phyloP scores from a whole-genome alignment of 2,329 filamentous ascomycete species.

The Penicillium sp. region DNA sequence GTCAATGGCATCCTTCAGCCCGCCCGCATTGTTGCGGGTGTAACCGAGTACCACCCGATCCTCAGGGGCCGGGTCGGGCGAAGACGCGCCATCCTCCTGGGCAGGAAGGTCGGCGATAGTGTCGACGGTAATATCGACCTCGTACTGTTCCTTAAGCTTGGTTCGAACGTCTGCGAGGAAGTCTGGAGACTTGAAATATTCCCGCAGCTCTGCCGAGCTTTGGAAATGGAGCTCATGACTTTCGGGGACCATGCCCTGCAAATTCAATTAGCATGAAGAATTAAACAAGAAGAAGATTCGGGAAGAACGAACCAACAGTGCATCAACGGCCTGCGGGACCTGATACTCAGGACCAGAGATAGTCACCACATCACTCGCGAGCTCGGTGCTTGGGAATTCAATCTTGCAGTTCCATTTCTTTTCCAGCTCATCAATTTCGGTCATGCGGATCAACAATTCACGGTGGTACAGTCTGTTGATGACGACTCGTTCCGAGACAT shows the following conservation, averaged over 20 bases:
- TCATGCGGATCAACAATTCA: slow-evolving; percentile 79
- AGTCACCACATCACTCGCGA: slow-evolving; percentile 91
- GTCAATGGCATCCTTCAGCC: slow-evolving; percentile 91
- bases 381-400: slow-evolving; percentile 93
- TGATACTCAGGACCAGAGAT: slow-evolving; percentile 97
- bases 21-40: slow-evolving; percentile 94
- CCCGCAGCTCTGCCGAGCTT: slow-evolving; percentile 66
- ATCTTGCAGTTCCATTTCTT: slow-evolving; percentile 99
- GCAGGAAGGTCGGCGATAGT: slow-evolving; percentile 32
- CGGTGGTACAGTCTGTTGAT: slow-evolving; percentile 94
- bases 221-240: slow-evolving; percentile 85
- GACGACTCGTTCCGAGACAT: slow-evolving; percentile 86
- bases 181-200: slow-evolving; percentile 73
- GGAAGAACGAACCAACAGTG: slow-evolving; percentile 58
- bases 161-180: slow-evolving; percentile 73
- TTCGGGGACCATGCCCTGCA: slow-evolving; percentile 86
- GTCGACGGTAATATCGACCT: slow-evolving; percentile 76
- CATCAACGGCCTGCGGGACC: slow-evolving; percentile 92
- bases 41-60: slow-evolving; percentile 66
- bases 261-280: background rate
- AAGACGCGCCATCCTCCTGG: slow-evolving; percentile 35
- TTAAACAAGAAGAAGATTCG: background rate
- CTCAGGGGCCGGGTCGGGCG: slow-evolving; percentile 46
- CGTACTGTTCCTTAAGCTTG: slow-evolving; percentile 85
- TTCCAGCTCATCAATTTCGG: slow-evolving; percentile 88